Percentiles rank a stretch among this genome's conserved stretches.
phyloP scores from a whole-genome alignment of 2,329 filamentous ascomycete species.

The Fusarium sp. region DNA sequence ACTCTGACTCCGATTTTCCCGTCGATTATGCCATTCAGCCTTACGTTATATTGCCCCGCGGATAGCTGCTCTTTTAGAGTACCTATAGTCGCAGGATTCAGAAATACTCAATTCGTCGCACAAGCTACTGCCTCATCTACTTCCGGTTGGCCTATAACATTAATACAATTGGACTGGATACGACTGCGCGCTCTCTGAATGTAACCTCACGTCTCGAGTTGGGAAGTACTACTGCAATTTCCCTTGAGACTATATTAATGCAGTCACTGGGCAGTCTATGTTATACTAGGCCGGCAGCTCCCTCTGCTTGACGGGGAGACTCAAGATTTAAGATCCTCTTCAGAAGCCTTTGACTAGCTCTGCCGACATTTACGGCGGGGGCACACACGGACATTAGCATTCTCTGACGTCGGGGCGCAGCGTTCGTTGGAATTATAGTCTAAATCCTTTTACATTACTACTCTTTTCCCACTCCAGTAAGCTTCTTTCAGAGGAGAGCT shows the following conservation, averaged over 20 bases:
- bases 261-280: neutral
- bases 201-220: neutral
- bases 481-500: neutral
- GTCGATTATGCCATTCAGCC: neutral
- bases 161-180: neutral
- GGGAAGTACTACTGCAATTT: neutral
- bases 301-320: neutral
- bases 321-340: neutral
- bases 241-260: neutral
- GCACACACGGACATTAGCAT: neutral
- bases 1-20: neutral
- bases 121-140: accelerated
- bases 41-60: neutral
- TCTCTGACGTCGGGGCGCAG: neutral
- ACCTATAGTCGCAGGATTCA: neutral
- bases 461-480: too few species aligned
- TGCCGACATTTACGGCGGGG: accelerated
- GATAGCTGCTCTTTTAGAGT: neutral
- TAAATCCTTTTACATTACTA: too few species aligned
- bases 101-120: neutral
- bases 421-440: neutral
- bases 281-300: neutral
- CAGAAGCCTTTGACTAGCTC: neutral
- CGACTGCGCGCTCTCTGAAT: neutral
- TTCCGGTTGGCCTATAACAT: neutral